Base-by-base conservation (phyloP, 164 flowering plant species). In the Warburgia ugandensis region DNA sequence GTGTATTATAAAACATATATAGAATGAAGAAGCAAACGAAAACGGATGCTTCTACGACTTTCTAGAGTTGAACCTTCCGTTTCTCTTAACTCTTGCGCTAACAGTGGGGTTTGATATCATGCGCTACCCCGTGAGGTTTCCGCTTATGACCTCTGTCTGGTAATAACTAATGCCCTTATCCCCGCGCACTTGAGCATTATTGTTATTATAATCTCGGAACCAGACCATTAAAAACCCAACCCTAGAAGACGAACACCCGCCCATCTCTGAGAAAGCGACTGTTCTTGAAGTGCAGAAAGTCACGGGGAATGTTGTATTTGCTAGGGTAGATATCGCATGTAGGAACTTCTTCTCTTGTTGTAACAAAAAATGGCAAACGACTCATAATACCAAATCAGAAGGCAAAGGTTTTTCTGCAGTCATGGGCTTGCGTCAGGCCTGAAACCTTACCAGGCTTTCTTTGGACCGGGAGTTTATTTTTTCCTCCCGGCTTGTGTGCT, bases 271-370 rank as follows among this genome's bases (percentile, higher is more conserved):
- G 41, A 35, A 33, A 62, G 35, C 30, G 50, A 49, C 44, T 48
- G 55, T 56, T 50, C 53, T 41, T 22, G 31, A 13, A 45, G 49
- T 11, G 30, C 29, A n/a, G n/a, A n/a, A n/a, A n/a, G n/a, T n/a
- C n/a, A n/a, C n/a, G 14, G 49, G n/a, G 51, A 49, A 43, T 62
- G 48, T 56, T 30, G 39, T 45, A 17, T 59, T 40, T 41, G 25
- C 11, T 30, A 5, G 7, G 26, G 54, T 39, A 12, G 59, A 37
- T 32, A 32, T 22, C 19, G 21, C 14, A 14, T 14, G 14, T 37
- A 14, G 13, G 41, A 16, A n/a, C n/a, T n/a, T n/a, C n/a, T n/a
- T n/a, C n/a, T n/a, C n/a, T n/a, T n/a, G n/a, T n/a, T n/a, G n/a
- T n/a, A n/a, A n/a, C n/a, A n/a, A n/a, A n/a, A n/a, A n/a, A n/a